These are phyloP conservation scores for Fusarium cyanostomum DNA, from an alignment of 2,329 filamentous ascomycete species.

Conservation along the genomic window DNA sequence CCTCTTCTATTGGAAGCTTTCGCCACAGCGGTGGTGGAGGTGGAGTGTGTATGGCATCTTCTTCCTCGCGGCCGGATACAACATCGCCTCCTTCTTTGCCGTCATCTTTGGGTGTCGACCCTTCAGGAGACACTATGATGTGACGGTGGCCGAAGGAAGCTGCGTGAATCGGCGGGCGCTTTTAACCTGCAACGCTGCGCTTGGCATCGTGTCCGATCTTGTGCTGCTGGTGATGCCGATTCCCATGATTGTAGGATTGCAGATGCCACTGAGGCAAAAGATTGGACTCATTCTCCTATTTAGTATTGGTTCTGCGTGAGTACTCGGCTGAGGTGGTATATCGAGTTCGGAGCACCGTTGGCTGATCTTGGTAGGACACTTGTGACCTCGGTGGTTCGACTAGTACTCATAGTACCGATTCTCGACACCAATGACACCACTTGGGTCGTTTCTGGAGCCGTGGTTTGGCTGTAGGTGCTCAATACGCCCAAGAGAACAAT, in stretches of 20 bases:
- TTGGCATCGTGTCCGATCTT: slow-evolving; percentile 60
- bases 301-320: slow-evolving; percentile 52
- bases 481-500: neutral
- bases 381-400: slow-evolving; percentile 49
- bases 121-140: slow-evolving; percentile 45
- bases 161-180: slow-evolving; percentile 52
- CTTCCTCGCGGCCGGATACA: slow-evolving; percentile 46
- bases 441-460: slow-evolving; percentile 45
- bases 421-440: slow-evolving; percentile 42
- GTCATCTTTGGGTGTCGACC: slow-evolving; percentile 52
- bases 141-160: slow-evolving; percentile 41
- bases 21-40: slow-evolving; percentile 48
- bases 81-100: slow-evolving; percentile 46
- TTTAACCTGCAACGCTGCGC: slow-evolving; percentile 49
- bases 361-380: slow-evolving; percentile 44
- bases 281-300: slow-evolving; percentile 56
- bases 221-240: slow-evolving; percentile 58
- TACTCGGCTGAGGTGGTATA: neutral
- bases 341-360: neutral
- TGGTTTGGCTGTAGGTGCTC: slow-evolving; percentile 44
- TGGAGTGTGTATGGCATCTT: slow-evolving; percentile 44
- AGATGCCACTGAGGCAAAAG: slow-evolving; percentile 58
- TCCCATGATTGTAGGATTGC: slow-evolving; percentile 55
- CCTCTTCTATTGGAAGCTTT: slow-evolving; percentile 51
- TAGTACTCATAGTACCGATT: slow-evolving; percentile 44